Base-by-base conservation (phyloP, 2,329 filamentous ascomycete genomes). In the Orbilia brochopaga region DNA sequence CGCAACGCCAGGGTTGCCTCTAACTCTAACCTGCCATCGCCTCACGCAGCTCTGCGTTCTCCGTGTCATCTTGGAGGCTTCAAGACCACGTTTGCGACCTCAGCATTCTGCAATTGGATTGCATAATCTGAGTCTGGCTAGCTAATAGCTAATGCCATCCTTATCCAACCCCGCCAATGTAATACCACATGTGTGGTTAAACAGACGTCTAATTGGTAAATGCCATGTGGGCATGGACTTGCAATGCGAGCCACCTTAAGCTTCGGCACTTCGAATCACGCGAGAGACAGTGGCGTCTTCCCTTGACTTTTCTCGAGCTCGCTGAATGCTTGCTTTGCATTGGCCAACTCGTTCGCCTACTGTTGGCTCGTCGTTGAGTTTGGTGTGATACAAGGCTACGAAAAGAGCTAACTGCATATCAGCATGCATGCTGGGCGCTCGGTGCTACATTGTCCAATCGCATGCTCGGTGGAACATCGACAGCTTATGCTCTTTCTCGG, bases 121-220 rank as follows among this genome's bases (percentile, higher is more conserved):
- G 55, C 55, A 42, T 58, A 42, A 58, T 58, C 32, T 17, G 11
- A 32, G 46, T 40, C n/a, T n/a, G n/a, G n/a, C n/a, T n/a, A n/a
- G n/a, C n/a, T n/a, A n/a, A n/a, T n/a, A n/a, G n/a, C 27, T 8
- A 32, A 32, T 32, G 27, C 27, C 27, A 32, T n/a, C n/a, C n/a
- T 54, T 8, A 55, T 2, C 32, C 21, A 56, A 56, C 21, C 17
- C 51, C 21, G 30, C 53, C 15, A 44, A 37, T 23, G 15, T 37
- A n/a, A 15, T 19, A 37, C n/a, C 27, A 15, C 21, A 24, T 30
- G 65, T 69, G 65, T 52, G 65, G 58, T 69, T 58, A 15, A 32
- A 59, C 58, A 50, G 21, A 32, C 30, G 17, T 37, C 19, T 69
- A 17, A 69, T 69, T 69, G 58, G 65, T n/a, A 50, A 32, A 30